Percentiles rank a stretch among this genome's conserved stretches.
These are phyloP conservation scores for Exophiala xenobiotica DNA, from an alignment of 2,329 filamentous ascomycete genomes.

Conservation along the genomic window DNA sequence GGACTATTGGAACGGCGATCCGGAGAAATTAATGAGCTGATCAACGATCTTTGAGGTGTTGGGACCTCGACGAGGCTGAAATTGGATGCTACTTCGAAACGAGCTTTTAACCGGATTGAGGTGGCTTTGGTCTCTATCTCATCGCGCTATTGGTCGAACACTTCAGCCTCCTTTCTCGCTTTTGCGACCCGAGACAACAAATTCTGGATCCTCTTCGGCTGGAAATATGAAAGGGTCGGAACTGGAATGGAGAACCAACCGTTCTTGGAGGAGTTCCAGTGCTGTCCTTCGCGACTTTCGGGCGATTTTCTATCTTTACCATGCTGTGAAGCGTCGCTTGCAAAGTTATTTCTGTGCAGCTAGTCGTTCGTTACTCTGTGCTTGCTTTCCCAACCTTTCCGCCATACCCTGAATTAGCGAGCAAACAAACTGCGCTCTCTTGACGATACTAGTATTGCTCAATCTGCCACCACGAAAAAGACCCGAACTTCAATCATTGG, in stretches of 20 bases:
- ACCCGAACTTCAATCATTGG: too few relatives aligned
- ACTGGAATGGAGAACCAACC: not conserved
- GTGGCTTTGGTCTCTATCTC: not conserved
- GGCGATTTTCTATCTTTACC: not conserved
- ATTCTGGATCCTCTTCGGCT: constrained; percentile 2
- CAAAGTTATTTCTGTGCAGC: too few relatives aligned
- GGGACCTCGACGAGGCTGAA: constrained; percentile 1
- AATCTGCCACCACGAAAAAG: too few relatives aligned
- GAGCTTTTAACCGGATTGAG: not conserved
- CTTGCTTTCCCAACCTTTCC: too few relatives aligned
- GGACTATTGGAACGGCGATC: not conserved
- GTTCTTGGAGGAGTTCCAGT: not conserved
- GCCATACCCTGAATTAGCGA: too few relatives aligned
- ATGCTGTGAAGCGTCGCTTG: too few relatives aligned
- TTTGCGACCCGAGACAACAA: not conserved
- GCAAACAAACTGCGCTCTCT: too few relatives aligned
- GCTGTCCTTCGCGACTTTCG: not conserved
- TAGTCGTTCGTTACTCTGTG: too few relatives aligned
- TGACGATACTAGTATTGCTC: too few relatives aligned
- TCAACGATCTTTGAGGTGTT: not conserved
- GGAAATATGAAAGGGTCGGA: not conserved
- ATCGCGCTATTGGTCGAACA: constrained; percentile 3
- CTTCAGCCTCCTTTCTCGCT: not conserved
- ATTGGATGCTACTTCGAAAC: constrained; percentile 3
- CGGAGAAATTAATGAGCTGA: not conserved